phyloP scores from a whole-genome alignment of 441 rosid genomes.

The Gossypium trilobum region DNA sequence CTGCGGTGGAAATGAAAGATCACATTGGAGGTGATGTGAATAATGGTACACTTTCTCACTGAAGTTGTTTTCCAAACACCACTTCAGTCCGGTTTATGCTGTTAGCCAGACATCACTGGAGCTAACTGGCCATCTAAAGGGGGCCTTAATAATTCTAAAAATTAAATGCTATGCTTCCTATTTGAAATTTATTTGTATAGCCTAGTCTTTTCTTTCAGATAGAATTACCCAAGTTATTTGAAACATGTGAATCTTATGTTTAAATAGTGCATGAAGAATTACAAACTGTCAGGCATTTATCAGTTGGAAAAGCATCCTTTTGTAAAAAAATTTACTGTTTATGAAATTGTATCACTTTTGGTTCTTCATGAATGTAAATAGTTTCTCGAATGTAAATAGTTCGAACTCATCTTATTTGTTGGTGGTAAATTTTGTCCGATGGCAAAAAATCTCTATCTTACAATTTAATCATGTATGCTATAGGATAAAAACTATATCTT shows the following conservation, averaged over 20 bases:
- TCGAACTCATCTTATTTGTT: background rate
- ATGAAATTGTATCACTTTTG: background rate
- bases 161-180: background rate
- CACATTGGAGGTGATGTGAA: background rate
- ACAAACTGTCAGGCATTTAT: background rate
- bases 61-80: background rate
- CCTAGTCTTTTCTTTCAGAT: background rate
- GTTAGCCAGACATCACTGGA: background rate
- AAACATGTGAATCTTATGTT: background rate
- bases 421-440: background rate
- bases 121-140: background rate
- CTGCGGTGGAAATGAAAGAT: background rate
- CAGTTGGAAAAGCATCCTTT: background rate
- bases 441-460: background rate
- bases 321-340: background rate
- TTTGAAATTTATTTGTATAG: background rate
- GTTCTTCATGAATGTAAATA: background rate
- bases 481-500: background rate
- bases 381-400: background rate
- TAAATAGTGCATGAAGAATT: background rate
- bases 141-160: background rate
- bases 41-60: background rate
- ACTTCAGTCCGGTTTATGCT: background rate
- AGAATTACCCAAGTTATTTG: background rate
- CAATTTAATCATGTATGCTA: background rate